Evolutionary conservation across 352 stramenopile genomes (phyloP), one percentile per base, ranked within the genome.

Genomic region (Phytophthora cajani): DNA sequence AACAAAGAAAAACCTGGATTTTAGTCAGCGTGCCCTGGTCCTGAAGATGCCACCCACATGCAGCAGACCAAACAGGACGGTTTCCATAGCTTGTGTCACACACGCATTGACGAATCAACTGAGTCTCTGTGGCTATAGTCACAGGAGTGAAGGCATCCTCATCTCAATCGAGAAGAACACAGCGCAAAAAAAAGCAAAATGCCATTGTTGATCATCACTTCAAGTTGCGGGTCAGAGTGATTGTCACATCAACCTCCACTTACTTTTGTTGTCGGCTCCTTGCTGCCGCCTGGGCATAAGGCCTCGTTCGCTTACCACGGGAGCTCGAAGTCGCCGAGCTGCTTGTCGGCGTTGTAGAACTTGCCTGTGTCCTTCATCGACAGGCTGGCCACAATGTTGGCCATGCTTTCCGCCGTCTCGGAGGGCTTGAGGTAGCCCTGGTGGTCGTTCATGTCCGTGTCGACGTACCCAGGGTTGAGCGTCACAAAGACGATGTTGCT

Each of bases 381-480:
- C 30, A 67, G 54, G 21, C 71, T 64, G 19, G 23, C 64, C 25
- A 82, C 42, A 10, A 78, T 61, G 2, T 71, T 72, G 38, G 71
- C 64, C 61, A 82, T 59, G 23, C 46, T 62, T 9, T 58, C 60
- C n/a, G 71, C 74, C 17, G 64, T 70, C 11, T 77, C 75, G 1
- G 71, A 62, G 10, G 62, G 32, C 25, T 72, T 51, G 7, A 78
- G 38, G n/a, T 60, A 44, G 68, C 75, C 50, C 63, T 64, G 38
- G 50, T 69, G 58, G 12, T 47, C 25, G 25, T 78, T 83, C 59
- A 81, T 72, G 49, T 83, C 78, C 2, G 78, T 85, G 47, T 58
- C 54, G 21, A 85, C 77, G 67, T 75, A 79, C 0, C 78, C 78
- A 17, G 78, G 78, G 33, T 83, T 75, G 12, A 82, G 47, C 40